Conservation (phyloP, 2,329 filamentous ascomycete genomes). For the Chaetothyriales sp. region DNA sequence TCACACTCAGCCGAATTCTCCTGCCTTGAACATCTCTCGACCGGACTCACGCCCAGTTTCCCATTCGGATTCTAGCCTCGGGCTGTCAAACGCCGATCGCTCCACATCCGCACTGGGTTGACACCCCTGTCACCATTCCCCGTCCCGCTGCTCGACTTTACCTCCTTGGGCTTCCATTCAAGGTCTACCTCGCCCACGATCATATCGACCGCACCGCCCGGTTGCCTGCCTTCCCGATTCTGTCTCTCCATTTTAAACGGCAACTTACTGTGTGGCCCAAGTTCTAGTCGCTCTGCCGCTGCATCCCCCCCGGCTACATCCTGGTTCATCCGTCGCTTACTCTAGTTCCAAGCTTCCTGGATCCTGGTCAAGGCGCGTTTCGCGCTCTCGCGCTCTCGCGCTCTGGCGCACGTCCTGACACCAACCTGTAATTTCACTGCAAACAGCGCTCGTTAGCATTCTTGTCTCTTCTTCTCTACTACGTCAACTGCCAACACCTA, state of each 20-base stretch:
- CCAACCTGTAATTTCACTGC: background rate
- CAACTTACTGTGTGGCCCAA: background rate
- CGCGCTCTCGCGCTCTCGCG: background rate
- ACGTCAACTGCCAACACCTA: background rate
- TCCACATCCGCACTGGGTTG: background rate
- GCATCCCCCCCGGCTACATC: background rate
- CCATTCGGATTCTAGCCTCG: background rate
- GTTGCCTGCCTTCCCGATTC: background rate
- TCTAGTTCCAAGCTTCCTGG: background rate
- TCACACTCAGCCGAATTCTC: background rate
- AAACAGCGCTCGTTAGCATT: background rate
- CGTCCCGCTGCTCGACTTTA: background rate
- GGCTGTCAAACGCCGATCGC: background rate
- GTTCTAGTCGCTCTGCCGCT: background rate
- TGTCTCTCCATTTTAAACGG: background rate
- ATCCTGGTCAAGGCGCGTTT: background rate
- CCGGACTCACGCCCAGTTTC: background rate
- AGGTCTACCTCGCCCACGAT: background rate
- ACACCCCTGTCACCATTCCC: background rate
- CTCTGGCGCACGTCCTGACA: background rate
- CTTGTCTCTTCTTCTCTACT: background rate
- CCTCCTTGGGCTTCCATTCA: background rate
- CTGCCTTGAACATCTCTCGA: background rate
- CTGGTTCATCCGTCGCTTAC: background rate
- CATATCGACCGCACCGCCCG: background rate